Evolutionary conservation across 2,329 filamentous ascomycete species (phyloP).

Genomic region (Stachybotrys chlorohalonatus): DNA sequence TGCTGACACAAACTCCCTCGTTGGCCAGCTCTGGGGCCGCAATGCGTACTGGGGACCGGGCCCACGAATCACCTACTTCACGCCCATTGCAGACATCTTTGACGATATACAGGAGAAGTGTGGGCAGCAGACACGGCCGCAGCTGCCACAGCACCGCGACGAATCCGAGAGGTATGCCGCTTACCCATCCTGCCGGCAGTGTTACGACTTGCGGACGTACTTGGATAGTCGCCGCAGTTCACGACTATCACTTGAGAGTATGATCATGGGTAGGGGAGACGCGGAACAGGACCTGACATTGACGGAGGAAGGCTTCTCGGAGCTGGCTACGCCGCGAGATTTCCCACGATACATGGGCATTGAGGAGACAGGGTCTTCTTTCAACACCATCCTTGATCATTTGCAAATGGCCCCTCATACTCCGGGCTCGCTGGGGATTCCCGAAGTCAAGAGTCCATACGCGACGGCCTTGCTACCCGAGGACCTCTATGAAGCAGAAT

Average conservation of each 20-base stretch:
- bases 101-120: conserved; percentile 37
- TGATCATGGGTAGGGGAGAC: conserved; percentile 27
- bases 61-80: conserved; percentile 32
- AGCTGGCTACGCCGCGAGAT: conserved; percentile 32
- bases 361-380: conserved; percentile 24
- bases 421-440: conserved; percentile 19
- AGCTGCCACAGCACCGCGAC: conserved; percentile 29
- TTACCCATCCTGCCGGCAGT: conserved; percentile 30
- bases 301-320: conserved; percentile 28
- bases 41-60: conserved; percentile 33
- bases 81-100: conserved; percentile 32
- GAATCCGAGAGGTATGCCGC: conserved; percentile 29
- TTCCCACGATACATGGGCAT: conserved; percentile 21
- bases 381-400: conserved; percentile 17
- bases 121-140: conserved; percentile 26
- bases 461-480: conserved; percentile 24
- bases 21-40: conserved; percentile 35
- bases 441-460: conserved; percentile 29
- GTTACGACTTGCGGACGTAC: conserved; percentile 31
- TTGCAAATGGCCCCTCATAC: conserved; percentile 6
- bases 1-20: conserved; percentile 23
- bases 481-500: conserved; percentile 15
- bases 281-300: conserved; percentile 26
- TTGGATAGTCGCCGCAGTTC: conserved; percentile 32
- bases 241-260: conserved; percentile 30